These are phyloP conservation scores for Nannizziopsis barbatae DNA, from an alignment of 2,329 filamentous ascomycete species.

Conservation along the genomic window DNA sequence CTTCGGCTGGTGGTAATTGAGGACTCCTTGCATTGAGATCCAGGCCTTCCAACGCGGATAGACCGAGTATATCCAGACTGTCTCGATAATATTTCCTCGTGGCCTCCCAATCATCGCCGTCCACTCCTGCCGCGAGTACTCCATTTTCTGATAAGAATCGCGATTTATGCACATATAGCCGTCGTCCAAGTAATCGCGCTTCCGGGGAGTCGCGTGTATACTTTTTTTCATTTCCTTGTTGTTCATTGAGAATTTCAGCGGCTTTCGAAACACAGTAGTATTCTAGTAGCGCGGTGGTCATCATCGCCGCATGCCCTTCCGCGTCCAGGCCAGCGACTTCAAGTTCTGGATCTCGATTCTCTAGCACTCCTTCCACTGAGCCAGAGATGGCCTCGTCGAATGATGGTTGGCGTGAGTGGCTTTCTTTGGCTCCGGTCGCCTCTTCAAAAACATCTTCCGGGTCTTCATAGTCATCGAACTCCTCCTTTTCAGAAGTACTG, in stretches of 20 bases:
- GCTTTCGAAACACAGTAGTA: conserved; percentile 36
- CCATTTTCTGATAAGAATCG: conserved; percentile 34
- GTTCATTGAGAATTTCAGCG: conserved; percentile 35
- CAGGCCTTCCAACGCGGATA: conserved; percentile 28
- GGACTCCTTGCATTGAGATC: conserved; percentile 20
- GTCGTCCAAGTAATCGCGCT: conserved; percentile 32
- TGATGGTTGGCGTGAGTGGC: not conserved
- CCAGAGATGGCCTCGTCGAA: conserved; percentile 1
- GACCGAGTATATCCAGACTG: conserved; percentile 33
- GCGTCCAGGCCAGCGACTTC: conserved; percentile 22
- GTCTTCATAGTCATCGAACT: conserved; percentile 14
- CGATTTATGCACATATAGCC: conserved; percentile 34
- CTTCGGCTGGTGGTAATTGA: conserved; percentile 18
- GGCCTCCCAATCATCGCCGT: conserved; percentile 29
- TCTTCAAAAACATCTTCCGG: not conserved
- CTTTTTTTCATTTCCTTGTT: conserved; percentile 24
- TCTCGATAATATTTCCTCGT: conserved; percentile 35
- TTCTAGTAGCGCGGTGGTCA: conserved; percentile 36
- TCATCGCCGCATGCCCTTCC: conserved; percentile 31
- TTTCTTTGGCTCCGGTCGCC: not conserved
- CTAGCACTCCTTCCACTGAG: conserved; percentile 7
- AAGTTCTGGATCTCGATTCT: conserved; percentile 11
- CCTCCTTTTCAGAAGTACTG: conserved; percentile 21
- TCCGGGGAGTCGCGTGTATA: conserved; percentile 36
- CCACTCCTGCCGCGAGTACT: conserved; percentile 29